phyloP scores from a whole-genome alignment of 2,329 filamentous ascomycete species.

The Cyclaneusma minus region DNA sequence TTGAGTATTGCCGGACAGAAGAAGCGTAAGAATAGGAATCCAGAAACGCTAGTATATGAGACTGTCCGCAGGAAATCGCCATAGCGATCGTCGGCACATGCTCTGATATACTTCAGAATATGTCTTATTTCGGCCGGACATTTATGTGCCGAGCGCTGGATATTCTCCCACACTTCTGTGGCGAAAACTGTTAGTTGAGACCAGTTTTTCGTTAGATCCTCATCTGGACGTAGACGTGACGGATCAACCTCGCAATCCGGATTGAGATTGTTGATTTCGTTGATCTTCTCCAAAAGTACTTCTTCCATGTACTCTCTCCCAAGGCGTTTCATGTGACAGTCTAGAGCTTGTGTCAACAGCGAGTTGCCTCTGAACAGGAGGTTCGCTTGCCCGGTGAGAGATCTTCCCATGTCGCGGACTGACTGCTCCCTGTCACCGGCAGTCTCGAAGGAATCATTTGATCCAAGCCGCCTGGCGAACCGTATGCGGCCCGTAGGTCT shows the following conservation, averaged over 20 bases:
- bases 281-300: constrained; percentile 68
- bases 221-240: constrained; percentile 48
- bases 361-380: constrained; percentile 92
- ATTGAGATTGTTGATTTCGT: constrained; percentile 80
- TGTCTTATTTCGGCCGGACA: constrained; percentile 71
- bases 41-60: constrained; percentile 85
- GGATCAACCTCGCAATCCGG: constrained; percentile 93
- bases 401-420: constrained; percentile 64
- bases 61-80: constrained; percentile 84
- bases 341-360: constrained; percentile 78
- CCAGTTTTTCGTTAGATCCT: constrained; percentile 78
- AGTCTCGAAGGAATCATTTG: constrained; percentile 51
- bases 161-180: constrained; percentile 72
- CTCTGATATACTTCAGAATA: constrained; percentile 80
- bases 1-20: constrained; percentile 95
- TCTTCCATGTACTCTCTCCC: constrained; percentile 89
- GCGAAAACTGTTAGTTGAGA: constrained; percentile 59
- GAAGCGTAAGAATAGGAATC: constrained; percentile 86
- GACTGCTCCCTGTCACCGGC: constrained; percentile 52
- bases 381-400: constrained; percentile 76
- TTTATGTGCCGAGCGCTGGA: constrained; percentile 55
- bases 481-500: constrained; percentile 57
- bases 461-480: constrained; percentile 55
- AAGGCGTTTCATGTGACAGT: constrained; percentile 88
- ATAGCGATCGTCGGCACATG: constrained; percentile 87